A percentile compares a stretch with the other conserved stretches of the same genome.
Evolutionary conservation across 2,329 filamentous ascomycete genomes (phyloP).

Genomic region (Parasarocladium wereldwijsianum): DNA sequence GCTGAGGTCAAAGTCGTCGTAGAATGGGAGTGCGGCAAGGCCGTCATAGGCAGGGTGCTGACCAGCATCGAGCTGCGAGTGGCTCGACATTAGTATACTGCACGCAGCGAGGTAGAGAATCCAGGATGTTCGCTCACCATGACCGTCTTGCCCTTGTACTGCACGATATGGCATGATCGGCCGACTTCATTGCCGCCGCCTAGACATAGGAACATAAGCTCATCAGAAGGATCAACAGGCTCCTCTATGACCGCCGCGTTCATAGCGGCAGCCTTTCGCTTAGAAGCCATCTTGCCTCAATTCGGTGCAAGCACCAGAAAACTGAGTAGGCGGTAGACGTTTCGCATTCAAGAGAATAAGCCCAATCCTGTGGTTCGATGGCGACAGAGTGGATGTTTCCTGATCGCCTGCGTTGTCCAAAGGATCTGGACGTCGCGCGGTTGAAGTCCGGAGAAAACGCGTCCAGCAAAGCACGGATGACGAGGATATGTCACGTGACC

Average conservation of each 20-base stretch:
- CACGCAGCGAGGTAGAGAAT: neutral
- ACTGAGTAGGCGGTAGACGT: too few relatives aligned
- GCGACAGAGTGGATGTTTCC: too few relatives aligned
- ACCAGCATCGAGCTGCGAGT: slow-evolving; percentile 72
- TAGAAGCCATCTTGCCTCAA: slow-evolving; percentile 84
- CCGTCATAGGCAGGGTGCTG: slow-evolving; percentile 96
- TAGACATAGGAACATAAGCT: slow-evolving; percentile 85
- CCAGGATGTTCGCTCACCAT: slow-evolving; percentile 50
- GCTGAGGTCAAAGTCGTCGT: slow-evolving; percentile 95
- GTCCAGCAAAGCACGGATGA: slow-evolving; percentile 7
- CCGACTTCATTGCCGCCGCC: slow-evolving; percentile 96
- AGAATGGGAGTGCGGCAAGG: slow-evolving; percentile 85
- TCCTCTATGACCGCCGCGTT: slow-evolving; percentile 55
- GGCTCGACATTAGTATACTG: slow-evolving; percentile 9
- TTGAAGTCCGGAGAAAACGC: slow-evolving; percentile 5
- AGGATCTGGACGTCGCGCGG: slow-evolving; percentile 3
- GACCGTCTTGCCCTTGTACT: slow-evolving; percentile 98
- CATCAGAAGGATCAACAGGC: slow-evolving; percentile 81
- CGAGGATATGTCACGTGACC: slow-evolving; percentile 22
- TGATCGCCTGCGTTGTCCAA: neutral
- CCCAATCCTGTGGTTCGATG: too few relatives aligned
- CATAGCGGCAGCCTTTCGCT: slow-evolving; percentile 75
- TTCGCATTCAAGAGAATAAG: too few relatives aligned
- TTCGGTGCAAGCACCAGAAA: too few relatives aligned
- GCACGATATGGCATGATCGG: slow-evolving; percentile 90